These are phyloP conservation scores for Salix viminalis DNA, from an alignment of 345 rosid genomes.

Conservation along the genomic window DNA sequence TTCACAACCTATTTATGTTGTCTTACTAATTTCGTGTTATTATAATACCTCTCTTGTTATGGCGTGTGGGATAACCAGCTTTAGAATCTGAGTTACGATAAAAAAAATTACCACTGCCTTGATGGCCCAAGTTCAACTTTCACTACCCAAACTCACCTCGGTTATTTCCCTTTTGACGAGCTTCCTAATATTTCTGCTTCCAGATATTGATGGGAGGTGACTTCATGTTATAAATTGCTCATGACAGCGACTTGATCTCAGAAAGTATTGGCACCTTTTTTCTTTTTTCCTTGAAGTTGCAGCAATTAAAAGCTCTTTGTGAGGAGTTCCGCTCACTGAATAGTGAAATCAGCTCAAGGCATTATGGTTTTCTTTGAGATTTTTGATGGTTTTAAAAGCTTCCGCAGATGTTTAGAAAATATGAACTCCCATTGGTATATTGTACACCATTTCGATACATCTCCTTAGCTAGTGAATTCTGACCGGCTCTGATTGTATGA, in stretches of 20 bases:
- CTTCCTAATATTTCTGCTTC: slow-evolving; percentile 21
- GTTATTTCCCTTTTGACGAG: slow-evolving; percentile 4
- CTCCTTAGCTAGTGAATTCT: slow-evolving; percentile 16
- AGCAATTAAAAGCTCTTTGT: slow-evolving; percentile 27
- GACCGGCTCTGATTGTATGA: slow-evolving; percentile 27
- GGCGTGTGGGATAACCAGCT: not conserved
- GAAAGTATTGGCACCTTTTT: slow-evolving; percentile 21
- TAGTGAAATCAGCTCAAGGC: slow-evolving; percentile 3
- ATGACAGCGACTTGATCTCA: slow-evolving; percentile 18
- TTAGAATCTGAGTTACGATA: not conserved
- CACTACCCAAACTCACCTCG: not conserved
- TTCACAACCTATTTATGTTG: not conserved
- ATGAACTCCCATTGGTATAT: slow-evolving; percentile 14
- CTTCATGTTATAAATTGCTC: slow-evolving; percentile 19
- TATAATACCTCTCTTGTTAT: not conserved
- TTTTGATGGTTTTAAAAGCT: slow-evolving; percentile 19
- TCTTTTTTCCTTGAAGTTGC: slow-evolving; percentile 30
- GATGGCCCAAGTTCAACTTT: not conserved
- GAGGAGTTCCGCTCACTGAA: slow-evolving; percentile 18
- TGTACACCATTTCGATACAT: slow-evolving; percentile 8
- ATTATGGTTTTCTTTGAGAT: slow-evolving; percentile 9
- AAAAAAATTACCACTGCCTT: not conserved
- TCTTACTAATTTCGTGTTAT: not conserved
- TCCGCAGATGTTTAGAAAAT: slow-evolving; percentile 16
- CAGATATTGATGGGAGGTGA: slow-evolving; percentile 41